Conservation (phyloP, 202 grass and related monocot genomes). For the Cymbopogon flexuosus region DNA sequence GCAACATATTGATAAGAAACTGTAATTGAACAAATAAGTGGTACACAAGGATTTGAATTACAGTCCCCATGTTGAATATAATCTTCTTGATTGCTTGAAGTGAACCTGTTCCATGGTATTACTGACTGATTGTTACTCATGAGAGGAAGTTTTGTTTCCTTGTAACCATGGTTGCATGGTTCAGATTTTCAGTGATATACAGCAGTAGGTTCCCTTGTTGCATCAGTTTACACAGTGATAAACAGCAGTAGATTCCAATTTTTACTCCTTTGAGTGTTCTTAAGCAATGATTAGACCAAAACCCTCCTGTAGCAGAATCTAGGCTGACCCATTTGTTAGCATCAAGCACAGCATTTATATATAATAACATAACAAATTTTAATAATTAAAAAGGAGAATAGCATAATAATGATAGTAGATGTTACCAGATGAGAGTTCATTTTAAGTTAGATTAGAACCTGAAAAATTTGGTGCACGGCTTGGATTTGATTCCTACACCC, state of each 20-base stretch:
- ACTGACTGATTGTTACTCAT: slow-evolving; percentile 30
- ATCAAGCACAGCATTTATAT: slow-evolving; percentile 30
- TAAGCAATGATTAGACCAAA: slow-evolving; percentile 38
- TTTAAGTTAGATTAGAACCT: slow-evolving; percentile 92
- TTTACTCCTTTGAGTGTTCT: slow-evolving; percentile 43
- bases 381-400: slow-evolving; percentile 26
- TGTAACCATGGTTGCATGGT: slow-evolving; percentile 25
- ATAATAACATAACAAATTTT: slow-evolving; percentile 29
- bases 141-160: slow-evolving; percentile 30
- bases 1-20: slow-evolving; percentile 15
- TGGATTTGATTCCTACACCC: slow-evolving; percentile 95
- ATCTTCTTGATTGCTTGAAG: slow-evolving; percentile 32
- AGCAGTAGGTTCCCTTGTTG: slow-evolving; percentile 6
- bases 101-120: slow-evolving; percentile 21
- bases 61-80: slow-evolving; percentile 23
- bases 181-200: slow-evolving; percentile 34
- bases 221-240: slow-evolving; percentile 27
- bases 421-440: slow-evolving; percentile 63
- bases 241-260: slow-evolving; percentile 28
- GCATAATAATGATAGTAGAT: slow-evolving; percentile 48
- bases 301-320: slow-evolving; percentile 64
- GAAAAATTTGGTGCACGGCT: slow-evolving; percentile 99
- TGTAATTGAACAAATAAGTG: background rate
- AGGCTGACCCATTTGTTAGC: slow-evolving; percentile 51
- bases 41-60: background rate